Evolutionary conservation across 345 rosid species (phyloP), one percentile per base, ranked within the genome.

Genomic region (Xanthoceras sorbifolium): DNA sequence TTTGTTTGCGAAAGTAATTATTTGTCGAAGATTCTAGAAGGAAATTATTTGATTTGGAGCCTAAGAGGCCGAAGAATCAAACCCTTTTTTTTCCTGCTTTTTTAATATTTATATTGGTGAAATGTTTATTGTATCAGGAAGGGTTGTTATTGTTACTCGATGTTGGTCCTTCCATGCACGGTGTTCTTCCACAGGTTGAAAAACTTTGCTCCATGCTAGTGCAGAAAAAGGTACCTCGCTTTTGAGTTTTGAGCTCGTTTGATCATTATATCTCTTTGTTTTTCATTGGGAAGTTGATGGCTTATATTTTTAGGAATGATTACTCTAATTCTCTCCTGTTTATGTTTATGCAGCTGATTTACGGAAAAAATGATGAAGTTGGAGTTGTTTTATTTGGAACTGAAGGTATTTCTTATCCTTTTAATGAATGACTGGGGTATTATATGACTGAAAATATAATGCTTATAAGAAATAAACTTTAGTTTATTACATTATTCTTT

Each of bases 101-200:
- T 10, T 11, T 59, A 34, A 7, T 38, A 38, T 15, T 59, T 52
- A 7, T 38, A 38, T 15, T 71, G 36, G 12, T 61, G 55, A 60
- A 38, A 26, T 61, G 62, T 55, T 15, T 11, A 6, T 60, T 20
- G 28, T 71, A 82, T 50, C 92, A 93, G 98, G 95, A 94, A 75
- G 90, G 84, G 3, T 80, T 91, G 84, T 86, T 94, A 65, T 78
- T 94, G 83, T 80, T 94, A 66, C 86, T 94, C 6, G 98, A 94
- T 84, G 95, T 91, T 20, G 95, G 98, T 31, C 97, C 95, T 0
- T 84, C 92, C 8, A 94, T 93, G 97, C 95, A 90, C 81, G 63
- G 46, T 81, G 60, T 85, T 77, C 93, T 91, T 64, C 88, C 89
- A 31, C 83, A 88, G 72, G 85, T 94, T 67, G 89, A 87, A 84